These are phyloP conservation scores for Zychaea mexicana DNA, from an alignment of 371 early-diverging fungal genomes.

Conservation along the genomic window DNA sequence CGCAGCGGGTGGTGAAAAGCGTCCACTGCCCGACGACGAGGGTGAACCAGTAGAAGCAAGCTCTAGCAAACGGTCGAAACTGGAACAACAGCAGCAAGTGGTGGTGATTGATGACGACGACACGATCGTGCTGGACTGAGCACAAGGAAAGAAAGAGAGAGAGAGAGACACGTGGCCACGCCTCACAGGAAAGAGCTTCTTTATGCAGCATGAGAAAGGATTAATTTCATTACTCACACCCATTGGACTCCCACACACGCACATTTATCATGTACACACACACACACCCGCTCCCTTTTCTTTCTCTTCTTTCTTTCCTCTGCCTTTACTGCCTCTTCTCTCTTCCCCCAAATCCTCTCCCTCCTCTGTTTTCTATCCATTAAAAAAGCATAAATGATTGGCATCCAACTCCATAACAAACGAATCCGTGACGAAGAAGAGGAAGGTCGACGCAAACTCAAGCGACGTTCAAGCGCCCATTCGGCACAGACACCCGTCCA, in stretches of 20 bases:
- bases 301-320: not conserved
- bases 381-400: not conserved
- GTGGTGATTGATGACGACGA: slow-evolving; percentile 8
- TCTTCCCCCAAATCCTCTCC: not conserved
- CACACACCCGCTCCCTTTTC: not conserved
- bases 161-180: too few relatives aligned
- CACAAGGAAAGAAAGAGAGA: too few relatives aligned
- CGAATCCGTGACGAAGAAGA: not conserved
- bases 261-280: too few relatives aligned
- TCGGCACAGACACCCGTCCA: not conserved
- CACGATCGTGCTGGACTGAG: not conserved
- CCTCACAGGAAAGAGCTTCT: too few relatives aligned
- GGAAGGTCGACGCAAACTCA: not conserved
- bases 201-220: too few relatives aligned
- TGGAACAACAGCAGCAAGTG: not conserved
- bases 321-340: not conserved
- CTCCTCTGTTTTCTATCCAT: too few relatives aligned
- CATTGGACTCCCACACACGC: too few relatives aligned
- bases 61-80: not conserved
- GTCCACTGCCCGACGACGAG: not conserved
- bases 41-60: not conserved
- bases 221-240: too few relatives aligned
- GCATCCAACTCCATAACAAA: not conserved
- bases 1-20: not conserved
- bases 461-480: not conserved